Conservation (phyloP, 495 filamentous ascomycete genomes). For the Cryomyces minteri region DNA sequence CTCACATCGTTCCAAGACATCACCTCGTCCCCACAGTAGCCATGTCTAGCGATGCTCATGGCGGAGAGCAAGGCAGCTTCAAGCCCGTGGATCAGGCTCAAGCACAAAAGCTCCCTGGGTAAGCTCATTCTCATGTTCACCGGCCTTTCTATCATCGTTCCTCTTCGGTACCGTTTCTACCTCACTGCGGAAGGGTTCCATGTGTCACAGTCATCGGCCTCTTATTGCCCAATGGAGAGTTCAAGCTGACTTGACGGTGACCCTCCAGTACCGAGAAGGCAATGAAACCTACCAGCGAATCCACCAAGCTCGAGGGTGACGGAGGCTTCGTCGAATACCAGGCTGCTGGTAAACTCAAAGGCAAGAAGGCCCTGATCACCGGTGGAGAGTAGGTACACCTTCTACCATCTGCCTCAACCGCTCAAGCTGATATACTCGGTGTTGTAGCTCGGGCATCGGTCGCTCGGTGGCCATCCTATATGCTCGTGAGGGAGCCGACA, state of each 20-base stretch:
- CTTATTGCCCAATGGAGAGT: not conserved
- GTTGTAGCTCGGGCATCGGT: constrained; percentile 30
- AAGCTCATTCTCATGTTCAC: not conserved
- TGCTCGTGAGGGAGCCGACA: constrained; percentile 36
- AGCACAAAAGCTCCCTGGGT: not conserved
- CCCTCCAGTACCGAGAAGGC: not conserved
- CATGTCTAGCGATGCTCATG: not conserved
- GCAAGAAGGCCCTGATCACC: constrained; percentile 62
- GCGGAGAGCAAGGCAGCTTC: not conserved
- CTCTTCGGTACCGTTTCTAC: too few species aligned
- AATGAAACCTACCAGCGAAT: not conserved
- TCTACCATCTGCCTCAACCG: too few species aligned
- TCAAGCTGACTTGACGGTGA: not conserved
- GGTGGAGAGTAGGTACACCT: constrained; percentile 18
- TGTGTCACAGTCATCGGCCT: not conserved
- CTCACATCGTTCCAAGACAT: too few species aligned
- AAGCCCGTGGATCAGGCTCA: not conserved
- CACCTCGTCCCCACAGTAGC: not conserved
- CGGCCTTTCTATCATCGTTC: too few species aligned
- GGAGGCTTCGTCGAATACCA: constrained; percentile 52
- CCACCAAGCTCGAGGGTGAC: not conserved
- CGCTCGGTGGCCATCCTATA: constrained; percentile 35
- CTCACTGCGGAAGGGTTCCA: too few species aligned
- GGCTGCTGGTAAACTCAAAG: constrained; percentile 56
- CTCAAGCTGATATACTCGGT: too few species aligned